A percentile compares a stretch with the other conserved stretches of the same genome.
Conservation (phyloP, 2,329 filamentous ascomycete genomes). For the Penicillium sumatraense region DNA sequence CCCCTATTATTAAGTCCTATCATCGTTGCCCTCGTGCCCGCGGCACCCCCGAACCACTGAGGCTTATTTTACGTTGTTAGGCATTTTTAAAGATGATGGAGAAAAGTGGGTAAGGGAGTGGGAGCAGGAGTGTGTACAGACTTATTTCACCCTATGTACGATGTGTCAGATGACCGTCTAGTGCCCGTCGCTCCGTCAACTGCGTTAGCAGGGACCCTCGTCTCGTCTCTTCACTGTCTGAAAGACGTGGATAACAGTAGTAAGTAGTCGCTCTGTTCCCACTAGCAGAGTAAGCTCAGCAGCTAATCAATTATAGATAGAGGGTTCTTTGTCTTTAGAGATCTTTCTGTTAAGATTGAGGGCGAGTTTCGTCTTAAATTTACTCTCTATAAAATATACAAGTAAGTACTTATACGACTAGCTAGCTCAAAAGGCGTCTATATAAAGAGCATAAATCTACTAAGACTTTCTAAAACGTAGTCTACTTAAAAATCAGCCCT, state of each 20-base stretch:
- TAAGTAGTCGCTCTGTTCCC: slow-evolving; percentile 31
- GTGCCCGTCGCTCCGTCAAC: slow-evolving; percentile 52
- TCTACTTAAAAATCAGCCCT: slow-evolving; percentile 58
- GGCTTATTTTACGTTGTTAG: no score
- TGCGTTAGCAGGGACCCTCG: slow-evolving; percentile 71
- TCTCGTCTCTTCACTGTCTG: slow-evolving; percentile 80
- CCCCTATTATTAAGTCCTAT: no score
- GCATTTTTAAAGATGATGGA: no score
- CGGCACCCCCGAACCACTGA: no score
- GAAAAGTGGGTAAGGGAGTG: no score
- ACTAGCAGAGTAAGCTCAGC: neutral
- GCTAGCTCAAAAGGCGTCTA: neutral
- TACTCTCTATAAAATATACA: slow-evolving; percentile 73
- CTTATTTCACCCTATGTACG: no score
- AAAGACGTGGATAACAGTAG: slow-evolving; percentile 75
- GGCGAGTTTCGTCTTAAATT: slow-evolving; percentile 77
- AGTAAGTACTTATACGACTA: slow-evolving; percentile 45
- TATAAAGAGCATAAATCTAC: slow-evolving; percentile 20
- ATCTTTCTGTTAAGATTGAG: slow-evolving; percentile 77
- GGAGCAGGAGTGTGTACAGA: no score
- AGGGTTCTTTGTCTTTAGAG: slow-evolving; percentile 89
- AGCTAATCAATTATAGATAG: slow-evolving; percentile 59
- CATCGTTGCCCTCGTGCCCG: no score
- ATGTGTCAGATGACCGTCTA: slow-evolving; percentile 52
- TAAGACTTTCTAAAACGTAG: slow-evolving; percentile 42